phyloP scores from a whole-genome alignment of 768 basidiomycete genomes.

The Boletus subcaerulescens region DNA sequence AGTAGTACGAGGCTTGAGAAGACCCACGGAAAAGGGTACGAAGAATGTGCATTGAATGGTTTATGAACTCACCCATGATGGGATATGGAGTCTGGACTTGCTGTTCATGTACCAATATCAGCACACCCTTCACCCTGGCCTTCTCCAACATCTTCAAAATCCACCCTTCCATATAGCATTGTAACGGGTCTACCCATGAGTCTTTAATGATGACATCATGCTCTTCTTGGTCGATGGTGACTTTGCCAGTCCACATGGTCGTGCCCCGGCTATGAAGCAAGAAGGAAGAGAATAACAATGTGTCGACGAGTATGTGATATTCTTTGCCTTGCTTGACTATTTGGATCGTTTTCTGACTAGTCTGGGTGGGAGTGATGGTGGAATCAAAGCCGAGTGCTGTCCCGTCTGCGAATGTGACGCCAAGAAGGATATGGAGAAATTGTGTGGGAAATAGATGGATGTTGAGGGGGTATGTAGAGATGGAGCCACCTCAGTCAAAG shows the following conservation, averaged over 20 bases:
- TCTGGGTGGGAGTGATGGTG: not conserved
- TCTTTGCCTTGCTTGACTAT: not conserved
- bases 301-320: not conserved
- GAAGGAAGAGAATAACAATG: too few species aligned
- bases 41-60: constrained; percentile 1
- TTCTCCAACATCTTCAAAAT: not conserved
- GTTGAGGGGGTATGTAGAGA: not conserved
- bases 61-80: not conserved
- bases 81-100: not conserved
- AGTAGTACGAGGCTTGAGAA: not conserved
- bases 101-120: too few species aligned
- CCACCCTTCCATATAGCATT: not conserved
- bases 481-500: too few species aligned
- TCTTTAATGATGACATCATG: not conserved
- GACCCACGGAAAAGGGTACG: not conserved
- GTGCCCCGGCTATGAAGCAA: too few species aligned
- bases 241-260: too few species aligned
- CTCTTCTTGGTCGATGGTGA: not conserved
- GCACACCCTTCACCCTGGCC: not conserved
- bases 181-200: not conserved
- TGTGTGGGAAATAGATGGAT: not conserved
- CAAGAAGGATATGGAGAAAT: not conserved
- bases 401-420: not conserved
- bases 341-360: not conserved
- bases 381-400: not conserved